These are phyloP conservation scores for Puccinia coronata DNA, from an alignment of 1,284 basidiomycete genomes.

Conservation along the genomic window DNA sequence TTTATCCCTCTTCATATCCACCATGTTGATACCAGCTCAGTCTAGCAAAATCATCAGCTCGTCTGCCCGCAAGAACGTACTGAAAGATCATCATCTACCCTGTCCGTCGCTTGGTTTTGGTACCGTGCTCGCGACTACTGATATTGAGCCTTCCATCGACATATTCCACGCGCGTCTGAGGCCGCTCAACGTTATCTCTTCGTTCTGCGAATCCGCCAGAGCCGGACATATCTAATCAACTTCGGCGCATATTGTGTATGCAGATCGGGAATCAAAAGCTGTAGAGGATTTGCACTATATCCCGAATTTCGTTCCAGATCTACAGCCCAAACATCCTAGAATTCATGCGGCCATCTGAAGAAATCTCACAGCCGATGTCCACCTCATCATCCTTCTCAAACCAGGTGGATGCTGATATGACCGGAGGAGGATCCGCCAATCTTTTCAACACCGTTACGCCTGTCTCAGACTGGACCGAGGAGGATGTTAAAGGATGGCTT, in stretches of 20 bases:
- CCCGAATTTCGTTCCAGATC: neutral
- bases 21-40: too few relatives aligned
- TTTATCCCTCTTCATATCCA: too few relatives aligned
- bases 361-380: conserved; percentile 32
- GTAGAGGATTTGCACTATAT: neutral
- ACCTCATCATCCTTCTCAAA: conserved; percentile 30
- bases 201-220: neutral
- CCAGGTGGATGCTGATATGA: neutral
- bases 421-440: neutral
- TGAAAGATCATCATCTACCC: conserved; percentile 9
- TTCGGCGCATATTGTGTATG: neutral
- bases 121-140: neutral
- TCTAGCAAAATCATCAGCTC: too few relatives aligned
- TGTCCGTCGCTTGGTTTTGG: neutral
- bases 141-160: neutral
- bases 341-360: neutral
- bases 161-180: neutral
- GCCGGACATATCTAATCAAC: conserved; percentile 16
- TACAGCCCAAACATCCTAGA: neutral
- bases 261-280: neutral
- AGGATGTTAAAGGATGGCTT: conserved; percentile 38
- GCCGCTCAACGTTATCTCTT: neutral
- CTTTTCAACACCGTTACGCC: conserved; percentile 21
- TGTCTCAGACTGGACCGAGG: conserved; percentile 36
- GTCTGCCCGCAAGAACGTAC: neutral